phyloP scores from a whole-genome alignment of 257 asterid genomes.

The Primulina eburnea region DNA sequence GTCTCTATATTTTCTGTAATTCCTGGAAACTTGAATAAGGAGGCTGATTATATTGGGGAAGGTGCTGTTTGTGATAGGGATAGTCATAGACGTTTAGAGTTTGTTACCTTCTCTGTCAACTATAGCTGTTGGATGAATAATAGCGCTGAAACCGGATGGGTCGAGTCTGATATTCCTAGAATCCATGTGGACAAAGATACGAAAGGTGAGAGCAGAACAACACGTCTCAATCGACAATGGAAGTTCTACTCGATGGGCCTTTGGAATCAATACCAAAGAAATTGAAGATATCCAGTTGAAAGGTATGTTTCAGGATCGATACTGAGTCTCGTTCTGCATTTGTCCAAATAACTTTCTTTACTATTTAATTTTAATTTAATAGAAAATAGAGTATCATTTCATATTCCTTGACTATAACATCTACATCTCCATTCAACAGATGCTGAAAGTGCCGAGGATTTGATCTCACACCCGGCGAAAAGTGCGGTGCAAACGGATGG shows the following conservation, averaged over 20 bases:
- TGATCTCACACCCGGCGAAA: slow-evolving; percentile 53
- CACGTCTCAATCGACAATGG: slow-evolving; percentile 51
- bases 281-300: slow-evolving; percentile 73
- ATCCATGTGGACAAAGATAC: slow-evolving; percentile 53
- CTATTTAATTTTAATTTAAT: not conserved
- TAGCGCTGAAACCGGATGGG: slow-evolving; percentile 57
- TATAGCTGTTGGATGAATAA: slow-evolving; percentile 73
- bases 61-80: slow-evolving; percentile 72
- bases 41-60: slow-evolving; percentile 66
- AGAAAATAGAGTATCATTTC: not conserved
- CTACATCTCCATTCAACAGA: slow-evolving; percentile 31
- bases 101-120: slow-evolving; percentile 71
- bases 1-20: slow-evolving; percentile 75
- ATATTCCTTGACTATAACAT: not conserved
- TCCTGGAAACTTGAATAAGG: slow-evolving; percentile 75
- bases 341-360: not conserved
- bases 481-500: slow-evolving; percentile 69
- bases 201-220: slow-evolving; percentile 50
- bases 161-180: slow-evolving; percentile 61
- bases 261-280: slow-evolving; percentile 68
- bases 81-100: slow-evolving; percentile 56
- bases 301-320: slow-evolving; percentile 43
- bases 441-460: slow-evolving; percentile 49
- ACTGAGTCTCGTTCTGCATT: not conserved
- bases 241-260: slow-evolving; percentile 81